phyloP scores from a whole-genome alignment of 306 rosid species.

The Gillenia trifoliata region DNA sequence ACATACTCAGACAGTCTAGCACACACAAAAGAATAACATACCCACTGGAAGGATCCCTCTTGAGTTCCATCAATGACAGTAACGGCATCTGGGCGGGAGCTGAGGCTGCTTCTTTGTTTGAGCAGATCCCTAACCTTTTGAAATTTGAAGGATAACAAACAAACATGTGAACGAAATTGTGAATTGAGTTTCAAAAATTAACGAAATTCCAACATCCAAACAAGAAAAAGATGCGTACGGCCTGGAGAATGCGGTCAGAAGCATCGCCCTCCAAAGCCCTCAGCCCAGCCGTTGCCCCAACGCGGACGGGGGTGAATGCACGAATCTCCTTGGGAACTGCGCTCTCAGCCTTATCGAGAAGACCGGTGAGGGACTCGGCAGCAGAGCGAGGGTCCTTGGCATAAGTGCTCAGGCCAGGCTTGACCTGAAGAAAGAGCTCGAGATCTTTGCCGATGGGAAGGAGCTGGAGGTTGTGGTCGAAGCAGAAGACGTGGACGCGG shows the following conservation, averaged over 20 bases:
- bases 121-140: constrained; percentile 79
- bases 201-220: neutral
- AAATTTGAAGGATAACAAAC: constrained; percentile 5
- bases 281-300: constrained; percentile 99
- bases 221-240: constrained; percentile 38
- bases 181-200: neutral
- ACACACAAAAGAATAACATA: constrained; percentile 27
- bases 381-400: constrained; percentile 67
- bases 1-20: neutral
- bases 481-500: constrained; percentile 90
- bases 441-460: constrained; percentile 86
- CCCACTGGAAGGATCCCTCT: constrained; percentile 98
- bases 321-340: constrained; percentile 75
- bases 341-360: constrained; percentile 63
- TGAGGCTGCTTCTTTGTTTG: constrained; percentile 52
- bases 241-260: constrained; percentile 81
- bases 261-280: constrained; percentile 77
- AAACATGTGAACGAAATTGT: neutral
- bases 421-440: constrained; percentile 70
- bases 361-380: constrained; percentile 60
- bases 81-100: constrained; percentile 50
- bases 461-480: constrained; percentile 69
- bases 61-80: constrained; percentile 90
- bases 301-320: constrained; percentile 79
- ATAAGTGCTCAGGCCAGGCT: constrained; percentile 77